These are phyloP conservation scores for Viola odorata DNA, from an alignment of 345 rosid species.

Conservation along the genomic window DNA sequence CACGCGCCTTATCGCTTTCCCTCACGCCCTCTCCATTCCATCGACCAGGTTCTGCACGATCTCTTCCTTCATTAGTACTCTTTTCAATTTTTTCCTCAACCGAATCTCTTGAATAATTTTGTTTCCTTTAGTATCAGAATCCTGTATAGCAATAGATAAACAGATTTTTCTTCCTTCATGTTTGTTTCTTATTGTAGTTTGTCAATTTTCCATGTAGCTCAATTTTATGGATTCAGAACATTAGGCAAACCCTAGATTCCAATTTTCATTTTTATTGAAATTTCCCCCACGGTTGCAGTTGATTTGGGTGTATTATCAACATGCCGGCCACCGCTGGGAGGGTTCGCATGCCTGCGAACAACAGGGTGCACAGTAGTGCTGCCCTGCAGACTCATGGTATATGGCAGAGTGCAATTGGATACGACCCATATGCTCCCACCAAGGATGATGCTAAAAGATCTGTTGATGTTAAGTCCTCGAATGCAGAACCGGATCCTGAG, in stretches of 20 bases:
- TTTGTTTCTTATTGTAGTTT: no score
- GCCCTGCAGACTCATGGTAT: slow-evolving; percentile 96
- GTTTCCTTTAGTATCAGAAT: no score
- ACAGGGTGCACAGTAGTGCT: slow-evolving; percentile 97
- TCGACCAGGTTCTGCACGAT: no score
- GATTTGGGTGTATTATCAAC: slow-evolving; percentile 19
- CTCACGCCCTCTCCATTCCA: no score
- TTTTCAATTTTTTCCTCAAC: no score
- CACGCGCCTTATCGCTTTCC: no score
- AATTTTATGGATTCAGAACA: not conserved
- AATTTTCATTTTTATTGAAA: not conserved
- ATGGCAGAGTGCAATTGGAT: slow-evolving; percentile 97
- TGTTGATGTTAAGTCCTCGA: slow-evolving; percentile 32
- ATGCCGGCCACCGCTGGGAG: slow-evolving; percentile 99
- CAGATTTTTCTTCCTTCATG: no score
- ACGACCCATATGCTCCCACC: slow-evolving; percentile 91
- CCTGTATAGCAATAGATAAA: no score
- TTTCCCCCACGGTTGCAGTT: not conserved
- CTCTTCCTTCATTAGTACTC: no score
- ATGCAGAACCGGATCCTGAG: slow-evolving; percentile 54
- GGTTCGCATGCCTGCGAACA: slow-evolving; percentile 99
- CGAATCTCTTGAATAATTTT: no score
- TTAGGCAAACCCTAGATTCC: not conserved
- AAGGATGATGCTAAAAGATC: slow-evolving; percentile 65
- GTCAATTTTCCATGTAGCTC: no score